Evolutionary conservation across 2,329 filamentous ascomycete species (phyloP).

Genomic region (Sclerotinia nivalis): DNA sequence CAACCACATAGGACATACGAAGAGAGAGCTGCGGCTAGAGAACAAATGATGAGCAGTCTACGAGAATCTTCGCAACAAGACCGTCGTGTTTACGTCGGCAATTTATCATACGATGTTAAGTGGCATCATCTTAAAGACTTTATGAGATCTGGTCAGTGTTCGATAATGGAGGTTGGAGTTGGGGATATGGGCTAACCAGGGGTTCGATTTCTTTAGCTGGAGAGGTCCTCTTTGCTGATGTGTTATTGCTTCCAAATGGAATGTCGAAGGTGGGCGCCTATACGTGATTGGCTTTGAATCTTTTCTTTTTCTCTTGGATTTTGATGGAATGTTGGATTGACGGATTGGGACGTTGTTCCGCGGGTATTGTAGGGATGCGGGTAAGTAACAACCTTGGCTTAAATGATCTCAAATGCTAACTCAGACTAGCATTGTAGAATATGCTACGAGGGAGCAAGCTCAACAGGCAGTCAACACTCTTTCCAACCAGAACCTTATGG

Average conservation of each 20-base stretch:
- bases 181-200: constrained; percentile 45
- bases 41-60: constrained; percentile 94
- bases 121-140: constrained; percentile 99
- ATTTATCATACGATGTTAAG: constrained; percentile 98
- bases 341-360: constrained; percentile 91
- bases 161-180: constrained; percentile 29
- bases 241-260: constrained; percentile 99
- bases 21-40: constrained; percentile 78
- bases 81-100: constrained; percentile 98
- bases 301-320: constrained; percentile 51
- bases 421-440: constrained; percentile 93
- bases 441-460: constrained; percentile 98
- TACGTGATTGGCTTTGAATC: constrained; percentile 77
- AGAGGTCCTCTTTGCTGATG: constrained; percentile 99
- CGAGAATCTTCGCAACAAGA: constrained; percentile 96
- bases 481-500: constrained; percentile 99
- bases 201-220: constrained; percentile 65
- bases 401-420: background rate
- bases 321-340: constrained; percentile 98
- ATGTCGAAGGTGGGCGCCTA: constrained; percentile 99
- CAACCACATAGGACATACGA: constrained; percentile 76
- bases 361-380: constrained; percentile 98
- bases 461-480: constrained; percentile 95
- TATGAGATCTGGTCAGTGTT: constrained; percentile 91
- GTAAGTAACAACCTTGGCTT: constrained; percentile 59